Base-by-base conservation (phyloP, 2,329 filamentous ascomycete genomes). In the Didymella segeticola region DNA sequence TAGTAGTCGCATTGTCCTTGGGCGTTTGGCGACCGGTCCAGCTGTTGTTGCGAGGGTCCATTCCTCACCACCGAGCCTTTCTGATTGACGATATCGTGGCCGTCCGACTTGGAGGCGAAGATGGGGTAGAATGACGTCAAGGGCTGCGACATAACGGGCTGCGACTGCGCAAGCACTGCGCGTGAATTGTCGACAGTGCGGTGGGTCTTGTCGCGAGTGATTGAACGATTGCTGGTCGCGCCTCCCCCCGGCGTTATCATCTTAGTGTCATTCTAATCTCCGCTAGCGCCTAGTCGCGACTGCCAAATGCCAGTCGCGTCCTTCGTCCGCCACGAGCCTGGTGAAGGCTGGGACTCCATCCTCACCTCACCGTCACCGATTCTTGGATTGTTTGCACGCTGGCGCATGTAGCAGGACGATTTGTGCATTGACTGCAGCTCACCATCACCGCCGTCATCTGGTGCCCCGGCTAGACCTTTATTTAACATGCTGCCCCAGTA, bases 1-100 rank as follows among this genome's bases (percentile, higher is more conserved):
- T 84, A 85, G 71, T 77, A 85, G 69, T 84, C 81, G 54, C 78
- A 77, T 49, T 81, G 75, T 33, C 82, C 83, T 62, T 83, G 78
- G 22, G 75, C 75, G 61, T 85, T 79, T 19, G 82, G 80, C 31
- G 72, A 79, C 53, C 77, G 75, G 65, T 83, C 78, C 49, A 83
- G 74, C 68, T 85, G 82, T 33, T 79, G 75, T 52, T 75, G 68
- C 3, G 78, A 80, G 6, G 83, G 83, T 27, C 78, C 76, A 60
- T 85, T 85, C 58, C 79, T 80, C 72, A 75, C 75, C 69, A 75
- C 80, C 68, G 71, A 80, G 66, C 68, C 67, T 42, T 70, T 84
- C 74, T 63, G 79, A 72, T 72, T 78, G 76, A 79, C 74, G 29
- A 81, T 76, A 22, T 75, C 67, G 62, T 77, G 78, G 41, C 80